phyloP scores from a whole-genome alignment of 768 basidiomycete species.

The Pisolithus tinctorius region DNA sequence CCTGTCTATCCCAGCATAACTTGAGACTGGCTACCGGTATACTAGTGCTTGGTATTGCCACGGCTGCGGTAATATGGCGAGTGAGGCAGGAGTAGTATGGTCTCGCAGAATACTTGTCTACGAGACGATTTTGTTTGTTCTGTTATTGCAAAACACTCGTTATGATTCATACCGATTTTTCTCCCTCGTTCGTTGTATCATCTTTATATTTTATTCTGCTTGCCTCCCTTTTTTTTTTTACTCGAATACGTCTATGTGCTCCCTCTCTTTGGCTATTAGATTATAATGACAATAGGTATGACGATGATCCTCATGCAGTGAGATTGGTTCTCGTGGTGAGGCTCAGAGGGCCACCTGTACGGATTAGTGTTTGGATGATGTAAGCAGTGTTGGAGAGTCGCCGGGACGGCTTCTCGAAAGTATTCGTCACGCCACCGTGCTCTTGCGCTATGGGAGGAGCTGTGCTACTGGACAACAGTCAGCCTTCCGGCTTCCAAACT shows the following conservation, averaged over 20 bases:
- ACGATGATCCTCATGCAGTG: not conserved
- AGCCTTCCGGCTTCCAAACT: too few species aligned
- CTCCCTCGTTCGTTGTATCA: constrained; percentile 6
- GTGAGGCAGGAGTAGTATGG: constrained; percentile 40
- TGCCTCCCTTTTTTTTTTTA: constrained; percentile 14
- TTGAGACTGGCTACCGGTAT: constrained; percentile 48
- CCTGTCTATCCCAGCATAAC: constrained; percentile 23
- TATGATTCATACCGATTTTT: constrained; percentile 9
- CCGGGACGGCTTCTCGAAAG: too few species aligned
- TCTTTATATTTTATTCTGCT: constrained; percentile 21
- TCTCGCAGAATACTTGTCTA: not conserved
- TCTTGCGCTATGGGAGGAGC: too few species aligned
- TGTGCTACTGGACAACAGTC: too few species aligned
- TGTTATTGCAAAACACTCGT: constrained; percentile 6
- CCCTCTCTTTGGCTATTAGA: constrained; percentile 1
- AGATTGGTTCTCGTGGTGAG: too few species aligned
- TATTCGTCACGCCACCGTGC: too few species aligned
- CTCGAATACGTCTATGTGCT: constrained; percentile 22
- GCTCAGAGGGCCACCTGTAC: too few species aligned
- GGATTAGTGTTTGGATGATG: too few species aligned
- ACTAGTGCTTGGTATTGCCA: constrained; percentile 57
- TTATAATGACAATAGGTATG: constrained; percentile 9
- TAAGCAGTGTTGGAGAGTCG: too few species aligned
- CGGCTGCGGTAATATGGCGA: constrained; percentile 69
- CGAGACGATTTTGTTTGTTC: constrained; percentile 11